These are phyloP conservation scores for Neophaeococcomyces aloes DNA, from an alignment of 2,329 filamentous ascomycete species.

Conservation along the genomic window DNA sequence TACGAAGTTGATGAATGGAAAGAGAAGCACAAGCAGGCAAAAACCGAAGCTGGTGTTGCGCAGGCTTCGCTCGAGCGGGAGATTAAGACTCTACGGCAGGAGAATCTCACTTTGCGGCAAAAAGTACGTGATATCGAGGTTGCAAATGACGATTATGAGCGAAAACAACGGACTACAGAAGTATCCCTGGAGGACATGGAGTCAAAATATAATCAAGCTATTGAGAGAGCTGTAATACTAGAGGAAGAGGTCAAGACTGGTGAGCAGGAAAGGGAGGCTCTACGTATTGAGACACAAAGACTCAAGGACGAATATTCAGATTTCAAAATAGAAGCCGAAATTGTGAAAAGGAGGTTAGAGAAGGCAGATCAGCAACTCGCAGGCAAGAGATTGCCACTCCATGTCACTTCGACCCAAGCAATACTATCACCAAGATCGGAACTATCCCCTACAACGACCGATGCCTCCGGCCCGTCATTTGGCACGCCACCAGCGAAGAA, in stretches of 20 bases:
- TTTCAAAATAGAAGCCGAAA: constrained; percentile 87
- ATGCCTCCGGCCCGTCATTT: constrained; percentile 79
- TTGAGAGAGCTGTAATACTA: constrained; percentile 83
- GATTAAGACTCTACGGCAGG: constrained; percentile 79
- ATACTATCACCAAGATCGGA: constrained; percentile 45
- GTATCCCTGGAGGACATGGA: constrained; percentile 95
- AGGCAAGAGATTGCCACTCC: constrained; percentile 42
- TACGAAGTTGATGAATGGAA: constrained; percentile 99
- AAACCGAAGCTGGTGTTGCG: constrained; percentile 71
- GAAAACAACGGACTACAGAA: constrained; percentile 87
- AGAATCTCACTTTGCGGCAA: constrained; percentile 69
- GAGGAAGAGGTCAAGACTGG: constrained; percentile 88
- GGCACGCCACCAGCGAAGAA: constrained; percentile 73
- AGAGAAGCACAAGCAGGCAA: constrained; percentile 93
- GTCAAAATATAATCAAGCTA: constrained; percentile 89
- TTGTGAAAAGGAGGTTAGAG: constrained; percentile 85
- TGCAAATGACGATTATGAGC: constrained; percentile 95
- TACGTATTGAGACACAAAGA: constrained; percentile 84
- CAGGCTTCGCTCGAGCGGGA: constrained; percentile 89
- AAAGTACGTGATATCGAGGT: constrained; percentile 91
- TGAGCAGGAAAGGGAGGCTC: constrained; percentile 78
- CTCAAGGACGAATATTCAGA: constrained; percentile 85
- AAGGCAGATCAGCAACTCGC: constrained; percentile 49
- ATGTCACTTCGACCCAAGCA: constrained; percentile 33
- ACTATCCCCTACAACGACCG: constrained; percentile 65